Conservation (phyloP, 345 rosid species). For the sweet orange (Citrus sinensis) region DNA sequence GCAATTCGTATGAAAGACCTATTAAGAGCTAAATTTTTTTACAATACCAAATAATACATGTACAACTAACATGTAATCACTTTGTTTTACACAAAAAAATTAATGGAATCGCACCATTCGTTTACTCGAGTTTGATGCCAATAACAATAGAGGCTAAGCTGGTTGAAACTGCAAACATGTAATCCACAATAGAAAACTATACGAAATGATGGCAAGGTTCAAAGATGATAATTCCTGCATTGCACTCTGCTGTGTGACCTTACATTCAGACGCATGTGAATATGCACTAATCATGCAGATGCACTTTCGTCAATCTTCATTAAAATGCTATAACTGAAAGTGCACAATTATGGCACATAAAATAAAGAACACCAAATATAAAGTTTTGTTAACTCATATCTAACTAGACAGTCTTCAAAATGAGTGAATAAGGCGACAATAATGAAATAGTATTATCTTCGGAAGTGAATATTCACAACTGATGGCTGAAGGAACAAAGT, state of each 20-base stretch:
- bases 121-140: not conserved
- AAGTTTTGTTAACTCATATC: not conserved
- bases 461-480: slow-evolving; percentile 83
- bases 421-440: not conserved
- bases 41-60: not conserved
- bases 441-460: slow-evolving; percentile 39
- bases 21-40: not conserved
- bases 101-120: not conserved
- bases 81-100: not conserved
- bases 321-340: not conserved
- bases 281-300: not conserved
- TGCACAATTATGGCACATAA: not conserved
- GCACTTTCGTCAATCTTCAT: not conserved
- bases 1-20: not conserved
- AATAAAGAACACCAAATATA: not conserved
- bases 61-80: not conserved
- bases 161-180: not conserved
- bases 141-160: not conserved
- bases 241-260: too few relatives aligned
- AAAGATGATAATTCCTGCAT: not conserved
- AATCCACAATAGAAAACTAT: not conserved
- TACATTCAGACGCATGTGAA: not conserved
- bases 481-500: slow-evolving; percentile 66
- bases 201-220: not conserved
- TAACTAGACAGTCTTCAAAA: not conserved